These are phyloP conservation scores for Talaromyces proteolyticus DNA, from an alignment of 495 filamentous ascomycete species.

Conservation along the genomic window DNA sequence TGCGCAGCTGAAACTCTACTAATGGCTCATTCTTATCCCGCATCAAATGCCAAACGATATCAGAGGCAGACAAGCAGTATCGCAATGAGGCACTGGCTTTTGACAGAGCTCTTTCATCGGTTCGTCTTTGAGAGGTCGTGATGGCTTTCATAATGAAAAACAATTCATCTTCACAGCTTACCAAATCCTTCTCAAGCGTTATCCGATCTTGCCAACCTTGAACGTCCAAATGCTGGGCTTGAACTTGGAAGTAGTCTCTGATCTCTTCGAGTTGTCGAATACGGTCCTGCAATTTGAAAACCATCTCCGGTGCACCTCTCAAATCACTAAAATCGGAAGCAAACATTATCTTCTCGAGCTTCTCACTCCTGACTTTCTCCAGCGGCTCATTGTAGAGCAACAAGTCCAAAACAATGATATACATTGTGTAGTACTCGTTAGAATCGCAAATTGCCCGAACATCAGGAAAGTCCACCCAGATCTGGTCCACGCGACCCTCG, in stretches of 20 bases:
- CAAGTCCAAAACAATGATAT: slow-evolving; percentile 92
- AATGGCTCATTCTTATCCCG: slow-evolving; percentile 78
- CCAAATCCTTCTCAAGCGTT: slow-evolving; percentile 78
- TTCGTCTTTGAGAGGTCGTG: slow-evolving; percentile 86
- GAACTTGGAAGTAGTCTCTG: slow-evolving; percentile 90
- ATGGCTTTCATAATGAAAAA: slow-evolving; percentile 99
- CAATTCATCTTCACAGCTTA: slow-evolving; percentile 88
- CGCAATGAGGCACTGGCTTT: slow-evolving; percentile 73
- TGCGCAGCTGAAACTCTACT: slow-evolving; percentile 87
- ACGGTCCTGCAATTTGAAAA: slow-evolving; percentile 80
- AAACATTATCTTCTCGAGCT: slow-evolving; percentile 96
- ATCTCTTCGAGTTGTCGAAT: slow-evolving; percentile 95
- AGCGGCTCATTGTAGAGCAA: slow-evolving; percentile 91
- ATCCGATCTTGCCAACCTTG: slow-evolving; percentile 89
- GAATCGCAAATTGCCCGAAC: slow-evolving; percentile 92
- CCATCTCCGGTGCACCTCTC: slow-evolving; percentile 88
- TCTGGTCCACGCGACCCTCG: slow-evolving; percentile 84
- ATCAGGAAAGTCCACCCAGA: slow-evolving; percentile 94
- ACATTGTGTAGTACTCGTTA: slow-evolving; percentile 92
- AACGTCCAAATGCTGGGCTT: slow-evolving; percentile 80
- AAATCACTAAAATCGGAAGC: slow-evolving; percentile 99
- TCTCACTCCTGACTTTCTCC: slow-evolving; percentile 90
- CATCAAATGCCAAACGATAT: slow-evolving; percentile 96
- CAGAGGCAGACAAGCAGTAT: slow-evolving; percentile 83
- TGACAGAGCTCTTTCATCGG: slow-evolving; percentile 59